These are phyloP conservation scores for Daldinia sp. DNA, from an alignment of 2,329 filamentous ascomycete species.

Conservation along the genomic window DNA sequence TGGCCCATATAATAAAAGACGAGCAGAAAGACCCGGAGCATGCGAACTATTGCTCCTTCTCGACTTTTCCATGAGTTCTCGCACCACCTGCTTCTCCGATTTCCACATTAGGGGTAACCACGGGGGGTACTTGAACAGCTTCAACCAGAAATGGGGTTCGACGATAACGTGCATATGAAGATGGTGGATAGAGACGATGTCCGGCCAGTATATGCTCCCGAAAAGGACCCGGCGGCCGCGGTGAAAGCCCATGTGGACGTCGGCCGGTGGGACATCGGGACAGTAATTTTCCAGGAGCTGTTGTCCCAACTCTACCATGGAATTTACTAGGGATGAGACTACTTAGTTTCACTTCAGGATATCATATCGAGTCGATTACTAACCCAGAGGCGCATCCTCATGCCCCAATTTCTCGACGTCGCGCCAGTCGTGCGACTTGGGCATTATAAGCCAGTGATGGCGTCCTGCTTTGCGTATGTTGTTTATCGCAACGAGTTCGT, in stretches of 20 bases:
- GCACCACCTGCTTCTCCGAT: slow-evolving; percentile 23
- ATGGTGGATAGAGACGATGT: slow-evolving; percentile 37
- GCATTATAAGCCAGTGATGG: slow-evolving; percentile 21
- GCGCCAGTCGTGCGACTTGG: slow-evolving; percentile 19
- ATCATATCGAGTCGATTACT: neutral
- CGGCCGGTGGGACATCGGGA: slow-evolving; percentile 3
- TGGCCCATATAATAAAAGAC: neutral
- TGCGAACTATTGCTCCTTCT: neutral
- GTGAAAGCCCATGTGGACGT: slow-evolving; percentile 31
- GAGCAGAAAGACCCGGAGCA: neutral
- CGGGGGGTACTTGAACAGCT: slow-evolving; percentile 32
- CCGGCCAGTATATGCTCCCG: slow-evolving; percentile 25
- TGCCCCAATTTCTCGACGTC: slow-evolving; percentile 8
- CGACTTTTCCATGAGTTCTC: neutral
- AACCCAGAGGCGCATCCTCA: slow-evolving; percentile 10
- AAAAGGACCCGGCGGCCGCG: slow-evolving; percentile 31
- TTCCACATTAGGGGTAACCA: slow-evolving; percentile 39
- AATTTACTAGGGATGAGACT: neutral
- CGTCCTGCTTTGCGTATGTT: slow-evolving; percentile 14
- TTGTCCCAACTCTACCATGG: slow-evolving; percentile 10
- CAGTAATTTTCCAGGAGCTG: slow-evolving; percentile 6
- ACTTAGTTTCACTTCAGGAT: neutral
- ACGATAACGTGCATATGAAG: slow-evolving; percentile 37
- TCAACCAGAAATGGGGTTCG: slow-evolving; percentile 13
- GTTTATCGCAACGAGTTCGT: slow-evolving; percentile 16